phyloP scores from a whole-genome alignment of 331 rosid species.

The Telfairia occidentalis region DNA sequence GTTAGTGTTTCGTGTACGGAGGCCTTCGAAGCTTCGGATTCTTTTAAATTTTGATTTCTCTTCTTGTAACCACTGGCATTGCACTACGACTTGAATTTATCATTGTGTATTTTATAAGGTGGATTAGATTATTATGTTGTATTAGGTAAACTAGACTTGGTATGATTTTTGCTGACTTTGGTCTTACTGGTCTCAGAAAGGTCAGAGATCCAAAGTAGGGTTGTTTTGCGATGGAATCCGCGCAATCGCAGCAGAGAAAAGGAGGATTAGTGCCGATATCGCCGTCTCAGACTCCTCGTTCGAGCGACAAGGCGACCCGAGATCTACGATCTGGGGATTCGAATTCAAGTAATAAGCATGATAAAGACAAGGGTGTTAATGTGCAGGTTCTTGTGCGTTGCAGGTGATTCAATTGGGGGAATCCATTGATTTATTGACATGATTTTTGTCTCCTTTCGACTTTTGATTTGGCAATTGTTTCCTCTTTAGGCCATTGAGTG shows the following conservation, averaged over 20 bases:
- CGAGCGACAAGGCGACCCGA: constrained; percentile 68
- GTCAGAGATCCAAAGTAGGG: constrained; percentile 17
- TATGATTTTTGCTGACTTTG: constrained; percentile 16
- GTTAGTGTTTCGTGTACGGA: background rate
- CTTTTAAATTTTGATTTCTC: background rate
- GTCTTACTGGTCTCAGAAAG: constrained; percentile 16
- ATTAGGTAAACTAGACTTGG: background rate
- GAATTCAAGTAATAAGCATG: constrained; percentile 59
- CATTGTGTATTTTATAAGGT: background rate
- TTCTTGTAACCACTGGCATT: background rate
- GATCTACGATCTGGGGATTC: constrained; percentile 98
- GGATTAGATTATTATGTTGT: background rate
- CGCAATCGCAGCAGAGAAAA: constrained; percentile 57
- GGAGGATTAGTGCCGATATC: constrained; percentile 75
- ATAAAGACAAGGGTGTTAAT: constrained; percentile 93
- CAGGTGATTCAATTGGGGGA: constrained; percentile 47
- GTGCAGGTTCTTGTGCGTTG: constrained; percentile 96
- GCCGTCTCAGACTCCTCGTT: constrained; percentile 91
- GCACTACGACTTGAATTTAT: background rate
- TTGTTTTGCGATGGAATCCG: constrained; percentile 31
- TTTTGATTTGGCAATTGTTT: constrained; percentile 15
- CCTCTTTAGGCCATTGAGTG: constrained; percentile 70
- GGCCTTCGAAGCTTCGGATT: background rate
- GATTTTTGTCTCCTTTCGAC: background rate
- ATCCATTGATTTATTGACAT: background rate